A percentile compares a stretch with the other conserved stretches of the same genome.
phyloP scores from a whole-genome alignment of 1,139 yeast species.

The Casaregolazyma suthepensis region DNA sequence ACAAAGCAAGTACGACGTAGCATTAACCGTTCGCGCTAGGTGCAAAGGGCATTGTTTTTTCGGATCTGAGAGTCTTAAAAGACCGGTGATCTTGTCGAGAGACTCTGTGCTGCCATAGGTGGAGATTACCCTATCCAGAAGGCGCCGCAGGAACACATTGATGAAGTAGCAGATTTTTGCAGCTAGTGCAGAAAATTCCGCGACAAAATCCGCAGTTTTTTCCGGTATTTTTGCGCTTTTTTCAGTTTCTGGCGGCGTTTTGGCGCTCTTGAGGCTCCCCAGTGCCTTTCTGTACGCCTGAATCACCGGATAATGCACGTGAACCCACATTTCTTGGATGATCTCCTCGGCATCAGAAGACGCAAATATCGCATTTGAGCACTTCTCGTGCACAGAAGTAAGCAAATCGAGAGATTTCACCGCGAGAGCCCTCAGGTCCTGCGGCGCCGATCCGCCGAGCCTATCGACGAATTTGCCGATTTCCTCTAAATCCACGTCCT shows the following conservation, averaged over 20 bases:
- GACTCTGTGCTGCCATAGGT: background rate
- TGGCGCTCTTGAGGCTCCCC: background rate
- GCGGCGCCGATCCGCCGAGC: background rate
- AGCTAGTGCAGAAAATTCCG: background rate
- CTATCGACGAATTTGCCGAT: background rate
- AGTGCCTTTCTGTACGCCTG: conserved; percentile 1
- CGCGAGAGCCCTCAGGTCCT: background rate
- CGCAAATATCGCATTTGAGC: background rate
- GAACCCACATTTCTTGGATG: background rate
- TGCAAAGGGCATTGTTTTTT: background rate
- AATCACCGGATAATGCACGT: background rate
- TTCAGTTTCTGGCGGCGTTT: too few species aligned
- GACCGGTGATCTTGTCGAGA: background rate
- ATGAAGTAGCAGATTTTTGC: too few species aligned
- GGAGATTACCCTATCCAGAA: background rate
- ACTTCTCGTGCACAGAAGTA: background rate
- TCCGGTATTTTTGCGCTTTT: too few species aligned
- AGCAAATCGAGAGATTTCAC: background rate
- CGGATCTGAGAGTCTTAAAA: background rate
- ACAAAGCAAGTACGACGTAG: background rate
- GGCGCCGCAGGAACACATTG: too few species aligned
- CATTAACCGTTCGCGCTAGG: background rate
- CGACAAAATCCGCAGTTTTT: background rate
- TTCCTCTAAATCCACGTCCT: background rate
- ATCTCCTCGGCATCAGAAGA: background rate